phyloP scores from a whole-genome alignment of 495 filamentous ascomycete species.

The Aspergillus conjunctus region DNA sequence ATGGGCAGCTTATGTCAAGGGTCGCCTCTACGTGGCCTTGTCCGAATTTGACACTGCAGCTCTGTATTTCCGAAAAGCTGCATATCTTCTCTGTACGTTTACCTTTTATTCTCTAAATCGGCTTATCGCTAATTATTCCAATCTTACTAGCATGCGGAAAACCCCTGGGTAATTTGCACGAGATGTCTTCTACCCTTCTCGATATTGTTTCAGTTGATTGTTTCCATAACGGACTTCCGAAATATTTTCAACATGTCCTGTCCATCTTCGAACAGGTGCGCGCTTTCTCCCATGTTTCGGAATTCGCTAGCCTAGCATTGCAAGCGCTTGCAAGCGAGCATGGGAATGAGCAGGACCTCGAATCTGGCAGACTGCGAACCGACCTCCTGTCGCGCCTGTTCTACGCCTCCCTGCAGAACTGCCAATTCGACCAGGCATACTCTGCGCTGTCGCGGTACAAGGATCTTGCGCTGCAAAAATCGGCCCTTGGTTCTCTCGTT shows the following conservation, averaged over 20 bases:
- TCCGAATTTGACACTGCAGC: slow-evolving; percentile 73
- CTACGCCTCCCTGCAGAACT: slow-evolving; percentile 72
- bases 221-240: slow-evolving; percentile 74
- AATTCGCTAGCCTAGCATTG: slow-evolving; percentile 80
- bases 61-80: slow-evolving; percentile 77
- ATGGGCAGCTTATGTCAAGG: slow-evolving; percentile 87
- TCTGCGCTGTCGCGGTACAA: slow-evolving; percentile 72
- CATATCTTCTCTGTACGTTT: slow-evolving; percentile 76
- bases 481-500: slow-evolving; percentile 67
- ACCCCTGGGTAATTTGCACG: slow-evolving; percentile 48
- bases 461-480: slow-evolving; percentile 64
- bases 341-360: slow-evolving; percentile 43
- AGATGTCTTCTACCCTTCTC: slow-evolving; percentile 62
- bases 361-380: slow-evolving; percentile 43
- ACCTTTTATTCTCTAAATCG: slow-evolving; percentile 3
- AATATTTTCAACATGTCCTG: slow-evolving; percentile 86
- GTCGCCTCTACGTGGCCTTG: slow-evolving; percentile 72
- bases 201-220: slow-evolving; percentile 69
- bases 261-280: slow-evolving; percentile 76
- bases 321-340: slow-evolving; percentile 57
- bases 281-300: slow-evolving; percentile 74
- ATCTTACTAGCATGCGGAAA: slow-evolving; percentile 43
- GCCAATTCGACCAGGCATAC: slow-evolving; percentile 80
- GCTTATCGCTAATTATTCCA: slow-evolving; percentile 2
- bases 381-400: slow-evolving; percentile 85